Evolutionary conservation across 2,329 filamentous ascomycete species (phyloP), one percentile per base, ranked within the genome.

Genomic region (Gaeumannomyces tritici): DNA sequence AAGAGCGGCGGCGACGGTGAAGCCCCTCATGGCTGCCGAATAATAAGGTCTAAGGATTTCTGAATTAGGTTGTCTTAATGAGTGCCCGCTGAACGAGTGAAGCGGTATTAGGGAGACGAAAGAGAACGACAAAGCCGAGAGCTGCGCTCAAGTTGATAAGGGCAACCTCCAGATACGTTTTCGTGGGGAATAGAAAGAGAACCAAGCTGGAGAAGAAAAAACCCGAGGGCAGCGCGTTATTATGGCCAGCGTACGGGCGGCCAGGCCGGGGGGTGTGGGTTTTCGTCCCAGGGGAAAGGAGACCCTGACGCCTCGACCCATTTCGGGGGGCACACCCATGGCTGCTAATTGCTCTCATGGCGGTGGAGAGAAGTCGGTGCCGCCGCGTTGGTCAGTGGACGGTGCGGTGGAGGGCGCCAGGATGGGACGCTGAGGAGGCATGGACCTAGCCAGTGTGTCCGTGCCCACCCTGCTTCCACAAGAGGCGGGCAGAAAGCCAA

Each of bases 11-110:
- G 85, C 83, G 69, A 90, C 75, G 71, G 89, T 74, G 72, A 82
- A 80, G 72, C 82, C 86, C 88, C 90, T 95, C 90, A 95, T 95
- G 55, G 72, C 89, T 79, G 73, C 69, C 67, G 59, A 66, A 69
- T 73, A 69, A 69, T 72, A 63, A 64, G 67, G 62, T 65, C 66
- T 64, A 62, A 62, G 62, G 64, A 64, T 64, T 63, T 69, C 67
- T 68, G 66, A 71, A 63, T 68, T 67, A 64, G 61, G 67, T 64
- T 67, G 70, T 68, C 69, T 67, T 70, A 89, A 89, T 77, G 87
- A 90, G 80, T 86, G 88, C 84, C 89, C 89, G 89, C 89, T 92
- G 79, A 93, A 91, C 76, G 90, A 91, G 86, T 91, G 89, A 90
- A 90, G 88, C 88, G 87, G 87, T 88, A 72, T 76, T 80, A 69